A percentile compares a stretch with the other conserved stretches of the same genome.
phyloP scores from a whole-genome alignment of 257 asterid genomes.

The Jasminum sambac region DNA sequence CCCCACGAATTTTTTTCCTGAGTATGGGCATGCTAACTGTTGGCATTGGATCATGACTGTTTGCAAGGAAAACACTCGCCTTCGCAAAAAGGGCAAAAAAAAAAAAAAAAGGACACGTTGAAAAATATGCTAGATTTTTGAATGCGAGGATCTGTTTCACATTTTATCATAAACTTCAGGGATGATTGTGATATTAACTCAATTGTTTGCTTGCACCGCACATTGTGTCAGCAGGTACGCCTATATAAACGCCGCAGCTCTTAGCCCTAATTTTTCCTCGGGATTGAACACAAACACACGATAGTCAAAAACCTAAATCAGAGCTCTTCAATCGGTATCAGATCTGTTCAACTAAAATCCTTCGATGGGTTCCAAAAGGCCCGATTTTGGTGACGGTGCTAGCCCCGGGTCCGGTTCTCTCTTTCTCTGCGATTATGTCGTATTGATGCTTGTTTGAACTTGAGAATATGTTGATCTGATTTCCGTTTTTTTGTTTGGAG shows the following conservation, averaged over 20 bases:
- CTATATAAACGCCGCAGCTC: neutral
- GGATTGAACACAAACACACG: neutral
- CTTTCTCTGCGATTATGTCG: neutral
- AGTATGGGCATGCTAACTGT: no score
- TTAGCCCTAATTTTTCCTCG: neutral
- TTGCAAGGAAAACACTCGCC: no score
- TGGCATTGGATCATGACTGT: no score
- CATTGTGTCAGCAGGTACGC: neutral
- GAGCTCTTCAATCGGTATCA: slow-evolving; percentile 25
- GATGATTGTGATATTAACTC: neutral
- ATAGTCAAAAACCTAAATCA: slow-evolving; percentile 48
- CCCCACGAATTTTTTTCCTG: no score
- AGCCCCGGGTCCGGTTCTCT: slow-evolving; percentile 75
- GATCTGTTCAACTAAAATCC: slow-evolving; percentile 39
- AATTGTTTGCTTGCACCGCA: neutral
- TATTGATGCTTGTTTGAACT: neutral
- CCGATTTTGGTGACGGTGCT: slow-evolving; percentile 90
- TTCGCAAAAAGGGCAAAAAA: no score
- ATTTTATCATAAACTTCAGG: neutral
- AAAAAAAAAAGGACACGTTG: neutral
- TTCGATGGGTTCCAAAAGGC: slow-evolving; percentile 72
- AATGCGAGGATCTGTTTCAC: neutral
- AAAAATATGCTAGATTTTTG: neutral
- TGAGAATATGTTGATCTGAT: slow-evolving; percentile 15
- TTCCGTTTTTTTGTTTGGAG: neutral